These are phyloP conservation scores for Misopates orontium DNA, from an alignment of 257 asterid genomes.

Conservation along the genomic window DNA sequence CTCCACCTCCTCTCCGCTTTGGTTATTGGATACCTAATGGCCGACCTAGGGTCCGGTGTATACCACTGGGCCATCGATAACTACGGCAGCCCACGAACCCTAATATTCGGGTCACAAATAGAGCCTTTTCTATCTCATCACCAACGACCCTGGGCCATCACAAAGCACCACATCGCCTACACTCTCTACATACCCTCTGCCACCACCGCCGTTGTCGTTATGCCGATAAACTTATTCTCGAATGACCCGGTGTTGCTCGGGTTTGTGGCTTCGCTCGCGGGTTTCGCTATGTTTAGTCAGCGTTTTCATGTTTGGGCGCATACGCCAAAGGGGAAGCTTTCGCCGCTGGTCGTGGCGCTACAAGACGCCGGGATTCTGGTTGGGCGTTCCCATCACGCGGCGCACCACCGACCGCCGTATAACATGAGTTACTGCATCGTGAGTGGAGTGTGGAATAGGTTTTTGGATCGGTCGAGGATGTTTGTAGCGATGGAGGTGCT, in stretches of 20 bases:
- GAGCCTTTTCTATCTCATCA: constrained; percentile 90
- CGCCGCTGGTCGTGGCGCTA: constrained; percentile 41
- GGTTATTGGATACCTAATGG: constrained; percentile 60
- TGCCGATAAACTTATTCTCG: constrained; percentile 44
- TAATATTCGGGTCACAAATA: constrained; percentile 63
- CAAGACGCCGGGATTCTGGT: constrained; percentile 52
- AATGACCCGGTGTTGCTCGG: constrained; percentile 46
- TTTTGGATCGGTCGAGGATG: constrained; percentile 38
- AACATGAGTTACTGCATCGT: constrained; percentile 56
- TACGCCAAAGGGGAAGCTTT: constrained; percentile 49
- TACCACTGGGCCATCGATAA: constrained; percentile 96
- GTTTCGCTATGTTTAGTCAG: constrained; percentile 69
- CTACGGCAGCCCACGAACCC: constrained; percentile 70
- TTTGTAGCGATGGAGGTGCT: constrained; percentile 49
- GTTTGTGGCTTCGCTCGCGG: constrained; percentile 60
- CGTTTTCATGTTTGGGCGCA: constrained; percentile 67
- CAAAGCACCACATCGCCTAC: no score
- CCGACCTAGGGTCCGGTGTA: constrained; percentile 79
- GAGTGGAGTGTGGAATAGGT: constrained; percentile 51
- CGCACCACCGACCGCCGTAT: constrained; percentile 51
- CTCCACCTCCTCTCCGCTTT: constrained; percentile 58
- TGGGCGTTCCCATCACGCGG: constrained; percentile 45
- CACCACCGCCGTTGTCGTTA: constrained; percentile 47
- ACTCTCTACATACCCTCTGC: constrained; percentile 72
- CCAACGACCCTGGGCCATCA: constrained; percentile 81